Evolutionary conservation across 176 grass and related monocot species (phyloP).

Genomic region (Paspalum vaginatum): DNA sequence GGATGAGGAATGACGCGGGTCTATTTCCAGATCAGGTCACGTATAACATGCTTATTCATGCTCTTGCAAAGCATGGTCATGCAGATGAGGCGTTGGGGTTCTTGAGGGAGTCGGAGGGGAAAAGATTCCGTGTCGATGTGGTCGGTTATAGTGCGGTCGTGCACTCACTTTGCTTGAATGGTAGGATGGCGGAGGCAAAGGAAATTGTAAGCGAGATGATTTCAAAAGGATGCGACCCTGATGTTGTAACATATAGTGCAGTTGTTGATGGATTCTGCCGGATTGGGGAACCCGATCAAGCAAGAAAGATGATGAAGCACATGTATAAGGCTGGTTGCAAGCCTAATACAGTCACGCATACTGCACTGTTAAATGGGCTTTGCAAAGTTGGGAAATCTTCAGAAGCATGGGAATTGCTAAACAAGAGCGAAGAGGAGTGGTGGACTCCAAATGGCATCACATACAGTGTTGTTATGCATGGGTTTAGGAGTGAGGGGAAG

Average conservation of each 20-base stretch:
- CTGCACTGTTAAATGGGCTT: slow-evolving; percentile 83
- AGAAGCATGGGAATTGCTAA: slow-evolving; percentile 82
- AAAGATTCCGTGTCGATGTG: slow-evolving; percentile 70
- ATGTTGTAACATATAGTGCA: slow-evolving; percentile 91
- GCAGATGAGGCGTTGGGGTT: slow-evolving; percentile 83
- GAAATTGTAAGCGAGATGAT: slow-evolving; percentile 76
- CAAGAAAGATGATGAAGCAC: slow-evolving; percentile 75
- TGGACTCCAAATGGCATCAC: slow-evolving; percentile 86
- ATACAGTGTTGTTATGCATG: slow-evolving; percentile 92
- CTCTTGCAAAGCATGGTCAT: slow-evolving; percentile 78
- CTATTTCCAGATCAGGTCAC: slow-evolving; percentile 84
- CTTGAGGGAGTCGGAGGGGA: slow-evolving; percentile 74
- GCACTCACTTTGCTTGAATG: slow-evolving; percentile 71
- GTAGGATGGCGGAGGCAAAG: slow-evolving; percentile 84
- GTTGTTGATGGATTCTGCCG: slow-evolving; percentile 92
- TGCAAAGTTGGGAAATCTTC: slow-evolving; percentile 74
- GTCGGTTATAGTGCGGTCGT: slow-evolving; percentile 81
- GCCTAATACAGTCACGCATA: slow-evolving; percentile 91
- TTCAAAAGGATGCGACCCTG: slow-evolving; percentile 68
- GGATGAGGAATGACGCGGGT: slow-evolving; percentile 66
- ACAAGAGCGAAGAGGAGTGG: slow-evolving; percentile 84
- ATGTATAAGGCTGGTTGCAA: slow-evolving; percentile 82
- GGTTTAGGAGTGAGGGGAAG: slow-evolving; percentile 88
- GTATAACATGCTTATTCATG: slow-evolving; percentile 82
- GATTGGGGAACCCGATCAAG: slow-evolving; percentile 73